A percentile compares a stretch with the other conserved stretches of the same genome.
Conservation (phyloP, 441 rosid species). For the Gossypium lobatum region DNA sequence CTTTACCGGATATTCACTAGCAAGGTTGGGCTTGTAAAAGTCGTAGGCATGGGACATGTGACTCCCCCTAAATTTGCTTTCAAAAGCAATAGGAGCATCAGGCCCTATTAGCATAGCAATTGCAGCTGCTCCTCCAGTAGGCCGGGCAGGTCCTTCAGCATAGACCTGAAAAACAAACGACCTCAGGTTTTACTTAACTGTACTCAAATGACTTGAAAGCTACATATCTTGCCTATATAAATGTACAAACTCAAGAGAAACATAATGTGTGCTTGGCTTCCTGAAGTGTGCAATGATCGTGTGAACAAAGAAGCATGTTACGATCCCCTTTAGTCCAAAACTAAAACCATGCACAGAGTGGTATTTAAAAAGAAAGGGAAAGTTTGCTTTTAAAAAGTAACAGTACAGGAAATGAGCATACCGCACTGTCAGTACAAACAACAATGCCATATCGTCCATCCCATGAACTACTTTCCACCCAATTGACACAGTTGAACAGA, state of each 20-base stretch:
- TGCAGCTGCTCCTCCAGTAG: conserved; percentile 99
- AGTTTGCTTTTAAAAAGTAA: neutral
- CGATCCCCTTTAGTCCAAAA: neutral
- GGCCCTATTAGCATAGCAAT: conserved; percentile 90
- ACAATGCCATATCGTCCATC: conserved; percentile 97
- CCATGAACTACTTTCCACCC: conserved; percentile 99
- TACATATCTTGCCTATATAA: neutral
- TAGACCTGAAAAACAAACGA: conserved; percentile 62
- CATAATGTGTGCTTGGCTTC: neutral
- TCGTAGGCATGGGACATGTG: conserved; percentile 96
- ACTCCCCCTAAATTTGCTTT: conserved; percentile 87
- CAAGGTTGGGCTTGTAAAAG: conserved; percentile 96
- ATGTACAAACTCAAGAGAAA: neutral
- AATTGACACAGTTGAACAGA: conserved; percentile 86
- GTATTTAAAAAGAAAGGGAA: neutral
- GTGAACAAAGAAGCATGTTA: neutral
- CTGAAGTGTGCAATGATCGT: neutral
- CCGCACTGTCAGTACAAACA: conserved; percentile 96
- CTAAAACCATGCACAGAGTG: neutral
- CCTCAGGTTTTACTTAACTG: neutral
- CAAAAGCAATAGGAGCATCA: conserved; percentile 83
- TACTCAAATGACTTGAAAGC: neutral
- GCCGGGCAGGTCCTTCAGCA: conserved; percentile 99
- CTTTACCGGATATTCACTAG: conserved; percentile 96
- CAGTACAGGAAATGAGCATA: conserved; percentile 28